These are phyloP conservation scores for Cytospora schulzeri DNA, from an alignment of 2,329 filamentous ascomycete genomes.

Conservation along the genomic window DNA sequence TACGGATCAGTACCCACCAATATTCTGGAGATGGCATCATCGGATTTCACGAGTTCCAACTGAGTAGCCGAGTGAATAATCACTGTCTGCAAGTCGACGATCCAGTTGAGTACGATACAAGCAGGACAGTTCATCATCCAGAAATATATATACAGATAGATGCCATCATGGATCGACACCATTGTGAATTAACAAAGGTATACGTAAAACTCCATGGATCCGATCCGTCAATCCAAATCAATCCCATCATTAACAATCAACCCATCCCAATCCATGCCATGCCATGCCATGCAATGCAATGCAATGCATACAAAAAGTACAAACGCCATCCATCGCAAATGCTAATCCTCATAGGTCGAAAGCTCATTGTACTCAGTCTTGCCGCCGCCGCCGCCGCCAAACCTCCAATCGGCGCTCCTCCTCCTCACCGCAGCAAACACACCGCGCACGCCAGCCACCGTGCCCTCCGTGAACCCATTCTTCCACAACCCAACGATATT, in stretches of 20 bases:
- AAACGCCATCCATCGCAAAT: neutral
- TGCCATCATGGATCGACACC: neutral
- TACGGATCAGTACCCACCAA: too few species aligned
- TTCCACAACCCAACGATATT: neutral
- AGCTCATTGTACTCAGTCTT: conserved; percentile 17
- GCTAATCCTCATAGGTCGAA: conserved; percentile 17
- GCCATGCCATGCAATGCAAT: neutral
- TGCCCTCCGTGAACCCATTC: neutral
- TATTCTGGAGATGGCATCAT: too few species aligned
- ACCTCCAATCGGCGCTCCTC: neutral
- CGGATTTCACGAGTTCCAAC: too few species aligned
- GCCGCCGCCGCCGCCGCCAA: too few species aligned
- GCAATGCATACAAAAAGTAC: too few species aligned
- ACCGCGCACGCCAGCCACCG: neutral
- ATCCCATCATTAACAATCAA: neutral
- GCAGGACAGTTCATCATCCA: neutral
- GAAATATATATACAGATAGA: neutral
- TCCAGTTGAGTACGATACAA: neutral
- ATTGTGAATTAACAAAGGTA: neutral
- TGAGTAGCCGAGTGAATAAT: too few species aligned
- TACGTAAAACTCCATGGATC: neutral
- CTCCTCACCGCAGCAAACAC: conserved; percentile 12
- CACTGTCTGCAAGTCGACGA: neutral
- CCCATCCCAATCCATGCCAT: neutral
- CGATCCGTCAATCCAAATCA: neutral